Evolutionary conservation across 257 asterid genomes (phyloP).

Genomic region (Fraxinus excelsior): DNA sequence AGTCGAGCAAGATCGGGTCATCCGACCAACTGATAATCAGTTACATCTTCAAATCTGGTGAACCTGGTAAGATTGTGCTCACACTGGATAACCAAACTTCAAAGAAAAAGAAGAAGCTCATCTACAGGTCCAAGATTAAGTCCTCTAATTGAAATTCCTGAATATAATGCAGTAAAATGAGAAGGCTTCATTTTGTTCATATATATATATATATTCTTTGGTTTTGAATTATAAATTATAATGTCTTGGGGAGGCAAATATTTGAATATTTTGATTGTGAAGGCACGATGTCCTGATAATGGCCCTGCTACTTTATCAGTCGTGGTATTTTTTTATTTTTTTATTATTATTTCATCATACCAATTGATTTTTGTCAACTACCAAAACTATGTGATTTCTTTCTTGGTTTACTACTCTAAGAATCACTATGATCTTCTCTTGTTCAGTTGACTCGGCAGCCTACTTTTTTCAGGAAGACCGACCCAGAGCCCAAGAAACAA

Average conservation of each 20-base stretch:
- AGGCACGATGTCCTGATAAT: too few relatives aligned
- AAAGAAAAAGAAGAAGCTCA: slow-evolving; percentile 55
- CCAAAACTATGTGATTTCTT: too few relatives aligned
- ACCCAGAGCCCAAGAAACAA: too few relatives aligned
- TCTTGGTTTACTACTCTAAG: too few relatives aligned
- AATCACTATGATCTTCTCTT: too few relatives aligned
- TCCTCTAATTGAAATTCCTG: slow-evolving; percentile 31
- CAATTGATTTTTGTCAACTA: too few relatives aligned
- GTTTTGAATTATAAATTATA: slow-evolving; percentile 27
- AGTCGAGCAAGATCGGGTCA: slow-evolving; percentile 44
- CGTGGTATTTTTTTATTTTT: too few relatives aligned
- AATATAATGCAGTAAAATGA: not conserved
- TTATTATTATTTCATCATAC: too few relatives aligned
- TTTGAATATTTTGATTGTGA: slow-evolving; percentile 9
- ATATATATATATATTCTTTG: too few relatives aligned
- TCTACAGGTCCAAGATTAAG: slow-evolving; percentile 57
- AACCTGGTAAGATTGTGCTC: slow-evolving; percentile 52
- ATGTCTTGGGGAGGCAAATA: slow-evolving; percentile 18
- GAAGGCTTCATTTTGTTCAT: slow-evolving; percentile 19
- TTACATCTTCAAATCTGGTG: slow-evolving; percentile 39
- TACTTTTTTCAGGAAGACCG: too few relatives aligned
- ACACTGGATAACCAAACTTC: slow-evolving; percentile 51
- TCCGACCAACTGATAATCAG: slow-evolving; percentile 42
- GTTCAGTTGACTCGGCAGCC: too few relatives aligned
- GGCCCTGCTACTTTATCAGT: too few relatives aligned